phyloP scores from a whole-genome alignment of 164 flowering plant genomes.

The Chloranthus sessilifolius region DNA sequence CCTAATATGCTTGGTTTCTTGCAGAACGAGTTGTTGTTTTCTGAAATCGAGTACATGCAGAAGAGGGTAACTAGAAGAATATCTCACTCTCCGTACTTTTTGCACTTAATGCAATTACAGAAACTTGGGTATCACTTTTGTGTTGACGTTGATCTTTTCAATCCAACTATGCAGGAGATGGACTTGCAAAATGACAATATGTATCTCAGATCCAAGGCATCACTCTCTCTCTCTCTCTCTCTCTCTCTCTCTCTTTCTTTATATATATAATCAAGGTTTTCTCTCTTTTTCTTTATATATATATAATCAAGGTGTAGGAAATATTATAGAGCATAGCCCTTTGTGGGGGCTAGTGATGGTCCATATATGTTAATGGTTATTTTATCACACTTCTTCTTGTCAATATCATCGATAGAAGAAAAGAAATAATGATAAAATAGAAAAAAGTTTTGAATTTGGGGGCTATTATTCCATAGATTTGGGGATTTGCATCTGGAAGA shows the following conservation, averaged over 20 bases:
- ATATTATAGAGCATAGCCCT: too few relatives aligned
- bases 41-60: conserved; percentile 87
- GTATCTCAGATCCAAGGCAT: conserved; percentile 79
- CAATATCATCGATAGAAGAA: too few relatives aligned
- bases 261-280: too few relatives aligned
- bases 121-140: neutral
- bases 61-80: conserved; percentile 60
- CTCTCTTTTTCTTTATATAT: too few relatives aligned
- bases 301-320: too few relatives aligned
- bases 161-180: conserved; percentile 58
- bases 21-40: conserved; percentile 81
- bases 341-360: too few relatives aligned
- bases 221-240: conserved; percentile 8
- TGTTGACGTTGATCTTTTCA: neutral
- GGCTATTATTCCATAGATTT: too few relatives aligned
- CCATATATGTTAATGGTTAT: too few relatives aligned
- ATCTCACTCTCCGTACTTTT: neutral
- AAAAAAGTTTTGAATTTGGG: too few relatives aligned
- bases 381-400: too few relatives aligned
- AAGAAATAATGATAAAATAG: too few relatives aligned
- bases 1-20: conserved; percentile 1
- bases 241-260: neutral
- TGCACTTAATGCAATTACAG: neutral
- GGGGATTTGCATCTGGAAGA: too few relatives aligned
- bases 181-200: conserved; percentile 82